Base-by-base conservation (phyloP, 257 asterid species). In the Verbena officinalis region DNA sequence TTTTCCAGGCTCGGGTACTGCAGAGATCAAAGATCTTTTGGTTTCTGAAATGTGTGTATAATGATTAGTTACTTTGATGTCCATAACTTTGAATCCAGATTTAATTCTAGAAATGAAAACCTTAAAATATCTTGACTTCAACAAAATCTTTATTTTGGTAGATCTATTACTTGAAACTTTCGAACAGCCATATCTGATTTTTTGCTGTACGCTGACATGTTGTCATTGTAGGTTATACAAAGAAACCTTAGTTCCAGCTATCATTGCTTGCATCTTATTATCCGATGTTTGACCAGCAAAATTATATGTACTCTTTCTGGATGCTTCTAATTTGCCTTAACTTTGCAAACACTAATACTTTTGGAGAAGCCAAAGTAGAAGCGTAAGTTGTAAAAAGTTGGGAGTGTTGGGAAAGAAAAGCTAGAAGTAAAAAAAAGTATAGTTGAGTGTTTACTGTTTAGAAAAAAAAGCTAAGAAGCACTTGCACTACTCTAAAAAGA, bases 41-140 rank as follows among this genome's bases (percentile, higher is more conserved):
- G 69, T 69, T 59, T 55, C 64, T 12, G 59, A 75, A n/a, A 51
- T 46, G 70, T 36, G 58, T 72, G 43, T 46, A 40, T 30, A 36
- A 14, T 66, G 55, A 48, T 68, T 64, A 40, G 34, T 54, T 68
- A 27, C 49, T 56, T n/a, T 27, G 21, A 7, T 62, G 69, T 58
- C 7, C 19, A 31, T 46, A 14, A 49, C n/a, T 39, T 53, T 43
- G 7, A 40, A 42, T 20, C 69, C 67, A 52, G 55, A 49, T 63
- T 22, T 45, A 21, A 48, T 12, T 66, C 31, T 12, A n/a, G n/a
- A n/a, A n/a, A n/a, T n/a, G n/a, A n/a, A n/a, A n/a, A n/a, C n/a
- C n/a, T n/a, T n/a, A n/a, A n/a, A n/a, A n/a, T n/a, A n/a, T n/a
- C n/a, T n/a, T n/a, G n/a, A n/a, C n/a, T n/a, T n/a, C 20, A 30